phyloP scores from a whole-genome alignment of 2,329 filamentous ascomycete species.

The Colletotrichum chlorophyti region DNA sequence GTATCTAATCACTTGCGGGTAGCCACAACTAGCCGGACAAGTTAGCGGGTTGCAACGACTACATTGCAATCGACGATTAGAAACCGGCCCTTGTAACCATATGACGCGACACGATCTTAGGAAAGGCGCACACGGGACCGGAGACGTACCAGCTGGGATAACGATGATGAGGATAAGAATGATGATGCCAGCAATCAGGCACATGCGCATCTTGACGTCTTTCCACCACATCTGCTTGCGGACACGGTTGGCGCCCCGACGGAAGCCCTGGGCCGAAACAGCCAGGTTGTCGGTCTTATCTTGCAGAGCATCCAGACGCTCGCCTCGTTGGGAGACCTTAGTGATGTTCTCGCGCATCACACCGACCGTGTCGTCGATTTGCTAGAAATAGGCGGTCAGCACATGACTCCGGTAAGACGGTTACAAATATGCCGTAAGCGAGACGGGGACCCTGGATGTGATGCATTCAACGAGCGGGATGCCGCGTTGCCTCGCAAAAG shows the following conservation, averaged over 20 bases:
- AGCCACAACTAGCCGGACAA: slow-evolving; percentile 46
- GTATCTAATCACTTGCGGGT: slow-evolving; percentile 45
- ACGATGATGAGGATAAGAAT: slow-evolving; percentile 93
- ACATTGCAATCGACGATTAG: background rate
- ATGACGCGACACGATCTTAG: slow-evolving; percentile 23
- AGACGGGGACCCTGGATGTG: slow-evolving; percentile 14
- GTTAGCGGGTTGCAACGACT: slow-evolving; percentile 46
- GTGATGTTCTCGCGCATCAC: slow-evolving; percentile 98
- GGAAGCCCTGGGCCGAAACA: slow-evolving; percentile 92
- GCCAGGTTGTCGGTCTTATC: slow-evolving; percentile 96
- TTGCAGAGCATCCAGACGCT: slow-evolving; percentile 84
- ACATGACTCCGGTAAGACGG: slow-evolving; percentile 14
- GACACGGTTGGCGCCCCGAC: slow-evolving; percentile 93
- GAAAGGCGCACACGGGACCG: slow-evolving; percentile 1
- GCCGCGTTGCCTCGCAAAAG: too few relatives aligned
- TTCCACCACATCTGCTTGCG: slow-evolving; percentile 99
- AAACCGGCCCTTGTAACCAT: slow-evolving; percentile 19
- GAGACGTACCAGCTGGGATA: slow-evolving; percentile 80
- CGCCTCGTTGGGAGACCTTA: slow-evolving; percentile 93
- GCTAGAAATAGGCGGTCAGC: slow-evolving; percentile 58
- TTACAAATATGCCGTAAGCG: slow-evolving; percentile 4
- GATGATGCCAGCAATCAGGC: slow-evolving; percentile 88
- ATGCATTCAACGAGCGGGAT: background rate
- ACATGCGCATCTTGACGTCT: slow-evolving; percentile 99
- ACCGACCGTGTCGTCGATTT: slow-evolving; percentile 96